Conservation (phyloP, 108 stramenopile genomes). For the Cyclotella baltica region DNA sequence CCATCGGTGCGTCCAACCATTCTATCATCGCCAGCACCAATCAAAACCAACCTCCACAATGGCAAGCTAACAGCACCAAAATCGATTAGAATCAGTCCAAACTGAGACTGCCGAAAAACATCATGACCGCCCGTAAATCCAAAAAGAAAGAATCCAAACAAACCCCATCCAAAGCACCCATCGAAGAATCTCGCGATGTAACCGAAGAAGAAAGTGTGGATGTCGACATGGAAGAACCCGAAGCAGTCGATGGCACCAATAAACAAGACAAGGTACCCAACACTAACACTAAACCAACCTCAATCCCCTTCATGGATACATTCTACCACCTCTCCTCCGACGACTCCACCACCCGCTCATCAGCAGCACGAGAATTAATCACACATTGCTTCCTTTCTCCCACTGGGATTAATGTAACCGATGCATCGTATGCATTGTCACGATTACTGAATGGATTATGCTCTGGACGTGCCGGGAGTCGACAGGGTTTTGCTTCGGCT, state of each 20-base stretch:
- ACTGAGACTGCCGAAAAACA: neutral
- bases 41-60: neutral
- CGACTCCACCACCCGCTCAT: conserved; percentile 63
- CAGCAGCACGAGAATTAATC: conserved; percentile 74
- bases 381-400: conserved; percentile 70
- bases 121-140: conserved; percentile 8
- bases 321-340: conserved; percentile 78
- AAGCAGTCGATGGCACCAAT: conserved; percentile 32
- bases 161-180: neutral
- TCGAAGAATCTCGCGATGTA: conserved; percentile 2
- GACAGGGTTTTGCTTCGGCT: conserved; percentile 88
- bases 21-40: neutral
- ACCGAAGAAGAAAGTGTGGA: conserved; percentile 45
- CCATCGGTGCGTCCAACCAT: neutral
- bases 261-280: conserved; percentile 20
- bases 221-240: conserved; percentile 42
- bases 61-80: neutral
- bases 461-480: conserved; percentile 82
- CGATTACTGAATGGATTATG: conserved; percentile 85
- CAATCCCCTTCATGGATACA: conserved; percentile 78
- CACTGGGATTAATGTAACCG: conserved; percentile 59
- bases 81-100: neutral
- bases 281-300: neutral
- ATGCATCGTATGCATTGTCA: conserved; percentile 81
- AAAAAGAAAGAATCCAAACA: conserved; percentile 8